phyloP scores from a whole-genome alignment of 208 protist species.

The Trichomonas tenax region DNA sequence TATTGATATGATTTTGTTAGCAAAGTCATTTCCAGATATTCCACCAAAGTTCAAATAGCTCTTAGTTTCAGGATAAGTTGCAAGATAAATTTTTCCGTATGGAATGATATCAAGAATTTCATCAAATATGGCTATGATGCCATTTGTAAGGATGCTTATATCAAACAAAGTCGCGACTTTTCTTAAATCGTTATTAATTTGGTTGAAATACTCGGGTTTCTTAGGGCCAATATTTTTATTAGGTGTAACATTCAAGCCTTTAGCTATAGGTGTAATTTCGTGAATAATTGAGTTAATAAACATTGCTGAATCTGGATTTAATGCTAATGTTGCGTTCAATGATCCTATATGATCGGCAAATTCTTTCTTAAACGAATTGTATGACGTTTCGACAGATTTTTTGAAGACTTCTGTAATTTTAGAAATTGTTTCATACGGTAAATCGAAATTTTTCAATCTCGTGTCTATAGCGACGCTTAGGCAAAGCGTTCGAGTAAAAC shows the following conservation, averaged over 20 bases:
- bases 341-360: not conserved
- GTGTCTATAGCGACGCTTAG: not conserved
- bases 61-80: not conserved
- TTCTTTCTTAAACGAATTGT: not conserved
- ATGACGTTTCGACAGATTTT: not conserved
- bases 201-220: not conserved
- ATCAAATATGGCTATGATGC: not conserved
- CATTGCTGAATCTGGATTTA: not conserved
- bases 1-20: not conserved
- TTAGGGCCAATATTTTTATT: not conserved
- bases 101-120: not conserved
- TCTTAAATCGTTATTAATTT: not conserved
- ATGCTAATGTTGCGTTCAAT: not conserved
- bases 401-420: not conserved
- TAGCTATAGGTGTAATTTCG: not conserved
- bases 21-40: not conserved
- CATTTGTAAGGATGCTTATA: not conserved
- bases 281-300: not conserved
- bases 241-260: not conserved
- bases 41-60: not conserved
- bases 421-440: not conserved
- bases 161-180: not conserved
- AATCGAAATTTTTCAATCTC: not conserved
- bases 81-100: not conserved
- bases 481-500: not conserved